Evolutionary conservation across 2,329 filamentous ascomycete species (phyloP).

Genomic region (Orbilia oligospora): DNA sequence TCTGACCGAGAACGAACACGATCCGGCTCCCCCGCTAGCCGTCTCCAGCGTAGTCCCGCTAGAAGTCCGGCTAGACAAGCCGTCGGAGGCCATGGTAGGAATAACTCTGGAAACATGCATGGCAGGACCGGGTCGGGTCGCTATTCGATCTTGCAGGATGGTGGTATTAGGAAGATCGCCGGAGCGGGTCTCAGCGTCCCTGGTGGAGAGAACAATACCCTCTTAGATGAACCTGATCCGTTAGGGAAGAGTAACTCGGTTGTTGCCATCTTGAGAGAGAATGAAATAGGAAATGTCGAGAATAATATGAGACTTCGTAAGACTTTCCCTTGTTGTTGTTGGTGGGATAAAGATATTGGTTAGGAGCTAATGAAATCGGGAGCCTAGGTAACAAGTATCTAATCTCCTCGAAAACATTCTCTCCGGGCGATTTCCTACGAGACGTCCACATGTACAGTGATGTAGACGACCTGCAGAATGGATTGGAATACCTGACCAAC

Average conservation of each 20-base stretch:
- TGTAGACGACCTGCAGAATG: slow-evolving; percentile 82
- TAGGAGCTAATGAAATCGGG: slow-evolving; percentile 44
- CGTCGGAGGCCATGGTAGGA: slow-evolving; percentile 17
- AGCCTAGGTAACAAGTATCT: slow-evolving; percentile 87
- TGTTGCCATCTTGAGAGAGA: slow-evolving; percentile 80
- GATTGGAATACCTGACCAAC: slow-evolving; percentile 85
- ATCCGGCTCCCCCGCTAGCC: slow-evolving; percentile 42
- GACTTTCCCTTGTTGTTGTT: slow-evolving; percentile 66
- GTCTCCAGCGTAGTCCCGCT: slow-evolving; percentile 47
- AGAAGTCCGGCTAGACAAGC: slow-evolving; percentile 42
- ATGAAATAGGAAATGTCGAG: slow-evolving; percentile 81
- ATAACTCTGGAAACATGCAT: slow-evolving; percentile 1
- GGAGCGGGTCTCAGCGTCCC: slow-evolving; percentile 58
- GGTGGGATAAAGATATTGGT: slow-evolving; percentile 51
- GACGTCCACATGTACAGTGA: slow-evolving; percentile 90
- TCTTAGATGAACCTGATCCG: slow-evolving; percentile 93
- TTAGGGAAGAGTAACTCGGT: slow-evolving; percentile 91
- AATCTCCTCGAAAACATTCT: slow-evolving; percentile 95
- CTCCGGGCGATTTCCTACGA: slow-evolving; percentile 89
- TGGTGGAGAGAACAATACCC: slow-evolving; percentile 78
- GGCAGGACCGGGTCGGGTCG: slow-evolving; percentile 56
- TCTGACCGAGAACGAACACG: slow-evolving; percentile 39
- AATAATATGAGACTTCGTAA: slow-evolving; percentile 83
- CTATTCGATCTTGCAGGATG: slow-evolving; percentile 63
- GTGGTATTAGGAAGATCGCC: slow-evolving; percentile 59